Evolutionary conservation across 768 basidiomycete genomes (phyloP).

Genomic region (Naganishia vishniacii): DNA sequence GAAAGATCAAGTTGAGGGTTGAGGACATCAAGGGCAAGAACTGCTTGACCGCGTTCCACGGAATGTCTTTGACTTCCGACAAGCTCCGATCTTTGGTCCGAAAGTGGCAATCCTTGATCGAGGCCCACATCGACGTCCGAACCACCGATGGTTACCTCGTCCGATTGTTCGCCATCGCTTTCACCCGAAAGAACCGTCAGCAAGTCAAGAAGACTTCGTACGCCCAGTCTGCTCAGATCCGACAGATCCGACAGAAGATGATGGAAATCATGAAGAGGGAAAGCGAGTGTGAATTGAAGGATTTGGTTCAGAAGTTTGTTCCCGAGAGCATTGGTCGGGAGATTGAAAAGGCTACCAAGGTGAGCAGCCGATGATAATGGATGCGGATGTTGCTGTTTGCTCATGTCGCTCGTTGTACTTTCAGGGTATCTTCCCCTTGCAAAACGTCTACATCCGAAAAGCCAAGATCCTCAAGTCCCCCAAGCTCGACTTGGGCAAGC

Average conservation of each 20-base stretch:
- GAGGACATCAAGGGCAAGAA: conserved; percentile 79
- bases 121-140: conserved; percentile 97
- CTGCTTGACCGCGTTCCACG: conserved; percentile 99
- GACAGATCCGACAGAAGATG: conserved; percentile 99
- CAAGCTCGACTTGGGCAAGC: conserved; percentile 90
- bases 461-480: conserved; percentile 98
- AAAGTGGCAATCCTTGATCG: conserved; percentile 99
- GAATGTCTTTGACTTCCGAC: conserved; percentile 99
- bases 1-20: conserved; percentile 97
- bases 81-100: conserved; percentile 98
- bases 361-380: conserved; percentile 27
- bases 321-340: conserved; percentile 98
- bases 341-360: conserved; percentile 86
- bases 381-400: background rate
- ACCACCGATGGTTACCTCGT: conserved; percentile 99
- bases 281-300: conserved; percentile 90
- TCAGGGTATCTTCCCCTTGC: conserved; percentile 86
- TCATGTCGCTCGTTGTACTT: background rate
- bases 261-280: conserved; percentile 76
- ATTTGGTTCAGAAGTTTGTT: conserved; percentile 87
- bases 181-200: conserved; percentile 92
- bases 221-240: conserved; percentile 87
- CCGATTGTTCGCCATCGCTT: conserved; percentile 96
- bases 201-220: conserved; percentile 99
- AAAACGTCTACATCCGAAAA: conserved; percentile 98